phyloP scores from a whole-genome alignment of 2,329 filamentous ascomycete genomes.

The Amauroascus niger region DNA sequence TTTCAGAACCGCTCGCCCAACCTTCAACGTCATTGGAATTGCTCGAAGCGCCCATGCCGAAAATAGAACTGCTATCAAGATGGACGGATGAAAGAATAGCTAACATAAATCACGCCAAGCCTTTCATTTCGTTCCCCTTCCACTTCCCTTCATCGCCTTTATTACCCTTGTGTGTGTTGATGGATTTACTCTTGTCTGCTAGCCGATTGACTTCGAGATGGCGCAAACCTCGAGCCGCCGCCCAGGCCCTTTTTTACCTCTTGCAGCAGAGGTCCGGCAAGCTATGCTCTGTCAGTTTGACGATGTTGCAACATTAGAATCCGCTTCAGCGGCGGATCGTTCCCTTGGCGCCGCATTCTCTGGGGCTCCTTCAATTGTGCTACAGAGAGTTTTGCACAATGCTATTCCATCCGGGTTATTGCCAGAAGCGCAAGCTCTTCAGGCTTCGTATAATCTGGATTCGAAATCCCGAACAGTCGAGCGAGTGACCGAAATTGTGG shows the following conservation, averaged over 20 bases:
- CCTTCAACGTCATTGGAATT: conserved; percentile 5
- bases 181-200: neutral
- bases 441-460: conserved; percentile 4
- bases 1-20: neutral
- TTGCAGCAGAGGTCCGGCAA: conserved; percentile 10
- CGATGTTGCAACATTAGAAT: conserved; percentile 11
- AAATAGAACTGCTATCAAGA: conserved; percentile 6
- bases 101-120: conserved; percentile 5
- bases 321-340: conserved; percentile 8
- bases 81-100: conserved; percentile 5
- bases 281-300: conserved; percentile 11
- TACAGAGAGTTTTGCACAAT: conserved; percentile 4
- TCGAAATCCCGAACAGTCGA: conserved; percentile 1
- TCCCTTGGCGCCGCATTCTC: conserved; percentile 10
- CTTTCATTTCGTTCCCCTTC: neutral
- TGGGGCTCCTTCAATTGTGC: neutral
- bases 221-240: neutral
- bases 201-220: neutral
- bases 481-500: conserved; percentile 3
- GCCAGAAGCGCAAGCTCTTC: conserved; percentile 10
- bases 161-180: too few relatives aligned
- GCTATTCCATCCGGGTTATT: conserved; percentile 1
- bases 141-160: too few relatives aligned
- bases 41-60: conserved; percentile 5
- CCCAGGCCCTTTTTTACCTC: conserved; percentile 8